Conservation (phyloP, 768 basidiomycete species). For the Boletus rufocinnamomeus region DNA sequence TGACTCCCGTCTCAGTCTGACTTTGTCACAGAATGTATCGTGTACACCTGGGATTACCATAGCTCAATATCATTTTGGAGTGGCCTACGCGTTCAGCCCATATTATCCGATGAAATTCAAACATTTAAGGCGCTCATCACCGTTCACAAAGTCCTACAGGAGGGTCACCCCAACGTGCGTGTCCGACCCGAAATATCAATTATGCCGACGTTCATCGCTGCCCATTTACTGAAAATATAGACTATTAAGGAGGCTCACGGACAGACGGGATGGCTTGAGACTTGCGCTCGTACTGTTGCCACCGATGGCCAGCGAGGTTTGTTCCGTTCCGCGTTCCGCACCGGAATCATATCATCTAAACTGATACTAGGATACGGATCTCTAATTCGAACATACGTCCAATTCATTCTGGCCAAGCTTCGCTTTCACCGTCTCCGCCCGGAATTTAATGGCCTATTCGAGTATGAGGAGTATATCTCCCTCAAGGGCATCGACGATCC, state of each 20-base stretch:
- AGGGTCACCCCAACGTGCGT: conserved; percentile 90
- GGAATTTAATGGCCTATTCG: conserved; percentile 98
- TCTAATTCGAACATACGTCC: conserved; percentile 93
- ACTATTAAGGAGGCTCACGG: conserved; percentile 96
- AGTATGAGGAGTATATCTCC: conserved; percentile 98
- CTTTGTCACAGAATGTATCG: conserved; percentile 78
- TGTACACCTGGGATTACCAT: conserved; percentile 99
- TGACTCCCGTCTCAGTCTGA: conserved; percentile 19
- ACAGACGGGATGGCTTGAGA: conserved; percentile 98
- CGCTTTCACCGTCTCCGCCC: conserved; percentile 94
- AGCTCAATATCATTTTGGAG: conserved; percentile 98
- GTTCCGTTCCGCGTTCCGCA: conserved; percentile 3
- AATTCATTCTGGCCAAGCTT: conserved; percentile 93
- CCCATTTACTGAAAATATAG: conserved; percentile 43
- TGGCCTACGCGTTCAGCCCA: conserved; percentile 93
- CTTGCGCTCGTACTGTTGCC: conserved; percentile 88
- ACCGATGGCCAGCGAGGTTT: conserved; percentile 75
- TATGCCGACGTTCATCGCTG: conserved; percentile 5
- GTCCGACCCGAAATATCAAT: conserved; percentile 1
- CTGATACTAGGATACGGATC: conserved; percentile 75
- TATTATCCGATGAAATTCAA: conserved; percentile 95
- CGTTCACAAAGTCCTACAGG: conserved; percentile 97
- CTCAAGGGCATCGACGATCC: conserved; percentile 98
- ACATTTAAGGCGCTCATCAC: conserved; percentile 98
- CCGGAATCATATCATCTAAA: conserved; percentile 6